These are phyloP conservation scores for Wickerhamomyces alni DNA, from an alignment of 805 yeast genomes.

Conservation along the genomic window DNA sequence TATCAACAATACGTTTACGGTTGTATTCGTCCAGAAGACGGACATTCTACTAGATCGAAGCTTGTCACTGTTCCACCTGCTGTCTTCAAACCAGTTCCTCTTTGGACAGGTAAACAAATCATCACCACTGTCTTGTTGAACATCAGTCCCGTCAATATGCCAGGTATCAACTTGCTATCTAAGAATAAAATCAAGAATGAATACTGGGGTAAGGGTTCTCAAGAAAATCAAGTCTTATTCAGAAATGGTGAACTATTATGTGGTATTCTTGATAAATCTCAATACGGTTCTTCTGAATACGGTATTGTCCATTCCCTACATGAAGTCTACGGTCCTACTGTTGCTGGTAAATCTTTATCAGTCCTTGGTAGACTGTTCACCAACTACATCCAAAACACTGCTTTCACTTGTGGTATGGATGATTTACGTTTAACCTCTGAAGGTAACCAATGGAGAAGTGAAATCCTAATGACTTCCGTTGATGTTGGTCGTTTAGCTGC, in stretches of 20 bases:
- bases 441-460: constrained; percentile 86
- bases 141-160: constrained; percentile 79
- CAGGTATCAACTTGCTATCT: constrained; percentile 83
- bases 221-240: constrained; percentile 83
- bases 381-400: constrained; percentile 84
- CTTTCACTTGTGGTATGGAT: constrained; percentile 99
- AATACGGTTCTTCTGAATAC: constrained; percentile 95
- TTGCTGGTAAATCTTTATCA: constrained; percentile 84
- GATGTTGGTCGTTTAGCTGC: constrained; percentile 92
- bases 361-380: constrained; percentile 96
- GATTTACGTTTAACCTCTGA: constrained; percentile 87
- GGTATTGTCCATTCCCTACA: constrained; percentile 96
- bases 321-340: constrained; percentile 88
- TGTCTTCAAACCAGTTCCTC: constrained; percentile 72
- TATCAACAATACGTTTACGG: constrained; percentile 94
- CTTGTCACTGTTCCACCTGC: constrained; percentile 87
- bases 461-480: constrained; percentile 68
- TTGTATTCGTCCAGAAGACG: constrained; percentile 95
- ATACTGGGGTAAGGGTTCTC: constrained; percentile 86
- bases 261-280: constrained; percentile 96
- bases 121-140: constrained; percentile 88
- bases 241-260: constrained; percentile 79
- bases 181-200: constrained; percentile 88
- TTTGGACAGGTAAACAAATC: constrained; percentile 98
- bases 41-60: constrained; percentile 70